Evolutionary conservation across 2,329 filamentous ascomycete genomes (phyloP), one percentile per base, ranked within the genome.

Genomic region (Aspergillus japonicus): DNA sequence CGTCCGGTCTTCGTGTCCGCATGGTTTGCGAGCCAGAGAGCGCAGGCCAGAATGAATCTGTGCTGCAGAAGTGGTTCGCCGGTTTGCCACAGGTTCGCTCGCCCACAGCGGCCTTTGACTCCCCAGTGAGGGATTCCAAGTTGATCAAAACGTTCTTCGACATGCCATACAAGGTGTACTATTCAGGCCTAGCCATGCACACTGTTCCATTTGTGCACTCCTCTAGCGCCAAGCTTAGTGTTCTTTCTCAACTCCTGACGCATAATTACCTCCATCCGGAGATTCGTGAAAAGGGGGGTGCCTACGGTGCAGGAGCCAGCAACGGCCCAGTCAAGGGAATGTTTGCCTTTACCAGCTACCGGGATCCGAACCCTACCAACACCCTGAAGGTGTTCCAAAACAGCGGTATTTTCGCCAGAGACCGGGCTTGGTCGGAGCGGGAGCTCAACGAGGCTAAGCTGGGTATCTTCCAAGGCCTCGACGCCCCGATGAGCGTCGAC

Each of bases 191-290:
- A 49, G 89, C 92, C 19, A 78, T 96, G 14, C 88, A 90, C 6
- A 96, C 94, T 0, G 89, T 90, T 0, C 90, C 93, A 0, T 99
- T 97, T 76, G 88, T 87, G 3, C 86, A 90, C 48, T 75, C 87
- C 0, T 84, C 89, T 55, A 88, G 90, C 47, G 91, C 95, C 1
- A 85, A 92, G 0, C 86, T 98, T 16, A 92, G 94, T 69, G 89
- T 98, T 47, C 86, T 99, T 23, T 88, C 93, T 12, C 92, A 97
- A 73, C 86, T 99, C 19, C 85, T 99, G 33, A 98, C 94, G 0
- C 94, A 99, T 79, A 97, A 96, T 77, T 91, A 97, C 72, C 83
- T 99, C 29, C 95, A 99, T 73, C 94, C 96, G 67, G 95, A 98
- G 76, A 97, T 99, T 66, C 90, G 95, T 57, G 95, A 99, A 73